Base-by-base conservation (phyloP, 208 protist species). In the Leishmania aethiopica region DNA sequence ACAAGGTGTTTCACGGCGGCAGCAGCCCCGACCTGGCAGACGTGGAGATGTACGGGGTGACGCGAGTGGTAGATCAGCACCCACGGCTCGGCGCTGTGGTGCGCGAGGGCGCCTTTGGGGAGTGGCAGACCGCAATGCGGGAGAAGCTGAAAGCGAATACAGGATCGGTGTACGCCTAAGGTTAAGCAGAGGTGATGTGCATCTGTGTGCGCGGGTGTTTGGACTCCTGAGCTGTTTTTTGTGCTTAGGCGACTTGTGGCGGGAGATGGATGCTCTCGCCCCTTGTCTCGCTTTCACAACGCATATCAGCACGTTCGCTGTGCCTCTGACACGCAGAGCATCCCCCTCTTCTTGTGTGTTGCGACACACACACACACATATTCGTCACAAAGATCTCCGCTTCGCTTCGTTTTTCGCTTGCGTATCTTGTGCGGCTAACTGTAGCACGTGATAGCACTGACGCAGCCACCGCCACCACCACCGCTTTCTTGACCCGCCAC, bases 21-120 rank as follows among this genome's bases (percentile, higher is more conserved):
- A 79, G 72, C 13, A 77, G 81, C 67, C 93, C 93, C 3, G 93
- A 96, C 73, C 74, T 96, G 64, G 92, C 91, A 8, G 93, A 96
- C 72, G 69, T 96, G 17, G 92, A 96, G 87, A 93, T 96, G 89
- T 96, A 91, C 78, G 93, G 87, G 25, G 91, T 95, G 55, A 93
- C 90, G 32, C 93, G 92, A 17, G 85, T 94, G 25, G 76, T 95
- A 15, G 77, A 83, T 64, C 78, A 73, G 62, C 93, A 96, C 75
- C 92, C 91, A 19, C 80, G 75, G 4, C 81, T 96, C 25, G 79
- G 85, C 47, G 7, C 75, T 62, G 51, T 95, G 15, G 81, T 90
- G 28, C 84, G 86, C 47, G 75, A 89, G 45, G 86, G 88, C 51
- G 77, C 72, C 19, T 88, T 94, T 86, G 90, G 90, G n/a, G 86